Conservation (phyloP, 1,284 basidiomycete species). For the Takashimella koratensis region DNA sequence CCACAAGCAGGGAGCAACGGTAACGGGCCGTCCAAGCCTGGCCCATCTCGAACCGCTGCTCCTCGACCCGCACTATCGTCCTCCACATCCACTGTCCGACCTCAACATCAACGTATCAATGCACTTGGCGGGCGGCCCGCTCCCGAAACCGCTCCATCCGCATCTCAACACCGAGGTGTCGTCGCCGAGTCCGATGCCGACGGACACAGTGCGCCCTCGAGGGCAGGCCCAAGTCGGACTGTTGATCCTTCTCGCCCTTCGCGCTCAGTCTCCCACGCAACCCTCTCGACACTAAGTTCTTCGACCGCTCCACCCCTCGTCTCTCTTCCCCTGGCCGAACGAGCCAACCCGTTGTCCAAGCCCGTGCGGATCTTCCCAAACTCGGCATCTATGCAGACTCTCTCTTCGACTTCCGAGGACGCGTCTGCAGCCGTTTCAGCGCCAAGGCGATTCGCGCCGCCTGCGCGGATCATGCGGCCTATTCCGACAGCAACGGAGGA, state of each 20-base stretch:
- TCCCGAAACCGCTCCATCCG: constrained; percentile 1
- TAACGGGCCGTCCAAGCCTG: constrained; percentile 12
- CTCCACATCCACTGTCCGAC: background rate
- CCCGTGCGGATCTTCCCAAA: constrained; percentile 18
- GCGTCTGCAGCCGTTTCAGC: background rate
- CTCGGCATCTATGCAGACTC: constrained; percentile 17
- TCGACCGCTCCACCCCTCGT: background rate
- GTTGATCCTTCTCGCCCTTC: background rate
- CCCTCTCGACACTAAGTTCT: background rate
- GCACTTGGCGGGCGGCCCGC: constrained; percentile 10
- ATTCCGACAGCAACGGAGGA: constrained; percentile 3
- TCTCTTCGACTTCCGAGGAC: constrained; percentile 6
- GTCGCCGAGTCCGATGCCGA: background rate
- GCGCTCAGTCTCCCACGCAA: background rate
- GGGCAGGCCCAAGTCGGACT: background rate
- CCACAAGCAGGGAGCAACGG: constrained; percentile 20
- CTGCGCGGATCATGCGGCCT: constrained; percentile 18
- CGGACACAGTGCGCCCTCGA: background rate
- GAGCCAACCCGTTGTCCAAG: constrained; percentile 17
- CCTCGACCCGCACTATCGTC: constrained; percentile 8
- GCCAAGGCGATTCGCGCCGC: constrained; percentile 20
- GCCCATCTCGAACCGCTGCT: background rate
- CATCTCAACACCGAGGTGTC: too few species aligned
- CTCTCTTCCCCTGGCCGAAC: background rate
- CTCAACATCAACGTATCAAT: constrained; percentile 17